Evolutionary conservation across 2,329 filamentous ascomycete genomes (phyloP), one percentile per base, ranked within the genome.

Genomic region (Aspergillus fumigatus): DNA sequence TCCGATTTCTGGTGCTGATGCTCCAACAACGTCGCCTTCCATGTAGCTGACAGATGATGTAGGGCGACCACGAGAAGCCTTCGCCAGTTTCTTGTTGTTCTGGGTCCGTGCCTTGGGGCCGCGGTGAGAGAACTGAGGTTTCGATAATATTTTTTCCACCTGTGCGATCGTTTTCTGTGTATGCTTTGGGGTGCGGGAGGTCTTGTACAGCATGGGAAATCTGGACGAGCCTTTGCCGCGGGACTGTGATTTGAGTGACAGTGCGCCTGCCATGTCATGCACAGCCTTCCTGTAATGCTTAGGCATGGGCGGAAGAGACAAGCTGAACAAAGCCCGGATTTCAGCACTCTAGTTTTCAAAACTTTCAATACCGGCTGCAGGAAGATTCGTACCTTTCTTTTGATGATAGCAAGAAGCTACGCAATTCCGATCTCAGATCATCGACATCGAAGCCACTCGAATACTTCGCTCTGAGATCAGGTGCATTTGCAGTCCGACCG

Each of bases 1-100:
- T 1, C 90, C 89, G 32, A 99, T 81, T 71, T 96, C 92, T 10
- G 92, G 89, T 1, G 93, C 92, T 50, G 86, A 84, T 1, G 84
- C 90, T 50, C 93, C 94, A 2, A 97, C 92, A 27, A 96, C 79
- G 62, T 97, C 92, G 19, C 94, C 94, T 66, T 97, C 89, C 59
- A 83, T 84, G 63, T 94, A 90, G 1, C 80, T 81, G 11, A 82
- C 81, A 9, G 79, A 81, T 3, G 73, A 72, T 41, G 72, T 70
- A 23, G 70, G 72, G 29, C 73, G 75, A 26, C 75, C 76, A 47
- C 70, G 65, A 27, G 70, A 67, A 55, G 57, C 35, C 56, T 69
- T 69, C 25, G 23, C 50, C 14, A 65, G 50, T 51, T 60, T 67
- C 45, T 48, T 56, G 19, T 55, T 40, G 26, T 64, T 63, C 23